These are phyloP conservation scores for Suillus plorans DNA, from an alignment of 768 basidiomycete genomes.

Conservation along the genomic window DNA sequence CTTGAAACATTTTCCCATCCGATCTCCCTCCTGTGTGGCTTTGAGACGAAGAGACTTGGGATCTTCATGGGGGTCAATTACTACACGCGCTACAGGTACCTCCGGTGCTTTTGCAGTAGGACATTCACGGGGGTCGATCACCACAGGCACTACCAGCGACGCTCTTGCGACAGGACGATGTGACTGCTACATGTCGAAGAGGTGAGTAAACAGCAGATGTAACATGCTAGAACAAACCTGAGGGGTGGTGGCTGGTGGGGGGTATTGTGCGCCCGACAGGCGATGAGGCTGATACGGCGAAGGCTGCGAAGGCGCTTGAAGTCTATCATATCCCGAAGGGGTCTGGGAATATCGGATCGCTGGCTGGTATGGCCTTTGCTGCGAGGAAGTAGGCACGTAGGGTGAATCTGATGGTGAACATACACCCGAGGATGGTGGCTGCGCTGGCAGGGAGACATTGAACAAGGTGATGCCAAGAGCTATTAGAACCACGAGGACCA, in stretches of 20 bases:
- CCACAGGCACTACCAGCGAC: neutral
- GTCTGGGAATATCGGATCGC: neutral
- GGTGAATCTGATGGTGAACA: neutral
- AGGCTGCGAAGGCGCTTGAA: neutral
- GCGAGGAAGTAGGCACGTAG: neutral
- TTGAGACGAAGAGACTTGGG: conserved; percentile 54
- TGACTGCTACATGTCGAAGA: neutral
- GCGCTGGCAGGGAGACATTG: neutral
- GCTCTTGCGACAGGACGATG: neutral
- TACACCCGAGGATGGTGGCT: neutral
- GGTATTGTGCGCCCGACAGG: neutral
- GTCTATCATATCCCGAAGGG: neutral
- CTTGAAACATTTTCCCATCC: conserved; percentile 62
- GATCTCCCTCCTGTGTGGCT: conserved; percentile 71
- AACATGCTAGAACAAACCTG: neutral
- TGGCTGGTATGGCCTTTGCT: neutral
- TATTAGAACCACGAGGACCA: neutral
- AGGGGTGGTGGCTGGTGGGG: neutral
- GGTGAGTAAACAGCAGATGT: neutral
- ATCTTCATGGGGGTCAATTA: neutral
- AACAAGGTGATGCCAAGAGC: too few species aligned
- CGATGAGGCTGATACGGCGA: neutral
- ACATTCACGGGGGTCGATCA: neutral
- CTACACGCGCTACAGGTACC: neutral
- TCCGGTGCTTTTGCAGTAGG: neutral